Base-by-base conservation (phyloP, 306 rosid species). In the Arachis stenosperma region DNA sequence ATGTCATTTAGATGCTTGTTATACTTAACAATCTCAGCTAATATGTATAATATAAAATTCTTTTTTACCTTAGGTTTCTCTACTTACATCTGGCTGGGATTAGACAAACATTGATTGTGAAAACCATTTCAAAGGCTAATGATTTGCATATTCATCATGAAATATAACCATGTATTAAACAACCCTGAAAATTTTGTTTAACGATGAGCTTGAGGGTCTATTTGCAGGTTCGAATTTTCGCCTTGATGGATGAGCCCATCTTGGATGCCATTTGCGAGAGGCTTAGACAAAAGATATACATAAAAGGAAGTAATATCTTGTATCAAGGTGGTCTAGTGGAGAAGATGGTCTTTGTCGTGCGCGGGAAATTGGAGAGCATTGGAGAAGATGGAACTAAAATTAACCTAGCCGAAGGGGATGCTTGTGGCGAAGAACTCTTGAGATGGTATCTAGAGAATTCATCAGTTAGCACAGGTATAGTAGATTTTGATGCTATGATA, bases 371-470 rank as follows among this genome's bases (percentile, higher is more conserved):
- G 85, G 90, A 83, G 83, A 88, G 93, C 85, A 27, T 55, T 8
- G 93, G 89, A 47, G 91, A 81, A 53, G 90, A 86, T 70, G 88
- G 91, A 66, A 81, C 44, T 60, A 3, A 11, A 3, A 76, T 76
- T 75, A 70, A 82, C 46, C 81, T 92, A 68, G 52, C 62, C 6
- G 96, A 86, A 77, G 91, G 96, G 17, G 93, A 92, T 79, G 91
- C 84, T 36, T 92, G 96, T 48, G 97, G 97, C 7, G 96, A 92
- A 80, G 97, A 92, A 66, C 93, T 89, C 67, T 86, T 92, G 42
- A 76, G 50, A 54, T 92, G 96, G 93, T 89, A 88, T 81, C 89
- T 92, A 13, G 97, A 90, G 79, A 90, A 87, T 79, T 89, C 89
- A 79, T 87, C 96, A 3, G 85, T 83, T 61, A 86, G 79, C 85